Evolutionary conservation across 2,329 filamentous ascomycete species (phyloP).

Genomic region (Cladosporium sp.): DNA sequence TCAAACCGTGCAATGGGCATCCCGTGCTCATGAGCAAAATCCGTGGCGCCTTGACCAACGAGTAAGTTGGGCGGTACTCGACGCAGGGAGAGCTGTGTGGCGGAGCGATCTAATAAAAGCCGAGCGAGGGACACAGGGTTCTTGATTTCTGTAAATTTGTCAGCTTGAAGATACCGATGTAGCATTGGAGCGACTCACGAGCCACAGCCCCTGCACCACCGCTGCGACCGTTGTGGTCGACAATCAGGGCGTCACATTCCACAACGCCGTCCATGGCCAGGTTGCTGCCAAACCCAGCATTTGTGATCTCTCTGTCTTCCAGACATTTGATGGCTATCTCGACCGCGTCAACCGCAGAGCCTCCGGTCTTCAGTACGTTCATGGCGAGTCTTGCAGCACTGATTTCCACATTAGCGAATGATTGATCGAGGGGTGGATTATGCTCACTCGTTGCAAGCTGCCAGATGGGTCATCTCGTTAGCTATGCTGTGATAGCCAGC

Average conservation of each 20-base stretch:
- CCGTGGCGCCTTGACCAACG: constrained; percentile 76
- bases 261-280: constrained; percentile 84
- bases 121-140: constrained; percentile 90
- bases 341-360: constrained; percentile 78
- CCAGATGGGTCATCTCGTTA: constrained; percentile 80
- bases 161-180: constrained; percentile 10
- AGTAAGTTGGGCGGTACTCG: constrained; percentile 91
- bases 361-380: constrained; percentile 72
- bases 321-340: constrained; percentile 83
- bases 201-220: constrained; percentile 89
- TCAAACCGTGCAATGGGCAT: constrained; percentile 72
- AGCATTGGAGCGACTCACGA: constrained; percentile 55
- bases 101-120: constrained; percentile 72
- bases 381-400: constrained; percentile 84
- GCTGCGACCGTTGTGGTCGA: constrained; percentile 86
- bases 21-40: constrained; percentile 78
- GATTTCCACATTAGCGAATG: constrained; percentile 19
- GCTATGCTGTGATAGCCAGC: constrained; percentile 87
- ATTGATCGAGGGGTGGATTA: neutral
- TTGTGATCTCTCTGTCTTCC: constrained; percentile 93
- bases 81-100: constrained; percentile 71
- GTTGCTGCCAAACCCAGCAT: constrained; percentile 94
- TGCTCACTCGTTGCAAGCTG: constrained; percentile 80
- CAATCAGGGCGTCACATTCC: constrained; percentile 89
- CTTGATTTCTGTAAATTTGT: constrained; percentile 64